Evolutionary conservation across 495 filamentous ascomycete species (phyloP).

Genomic region (Penicillium roqueforti): DNA sequence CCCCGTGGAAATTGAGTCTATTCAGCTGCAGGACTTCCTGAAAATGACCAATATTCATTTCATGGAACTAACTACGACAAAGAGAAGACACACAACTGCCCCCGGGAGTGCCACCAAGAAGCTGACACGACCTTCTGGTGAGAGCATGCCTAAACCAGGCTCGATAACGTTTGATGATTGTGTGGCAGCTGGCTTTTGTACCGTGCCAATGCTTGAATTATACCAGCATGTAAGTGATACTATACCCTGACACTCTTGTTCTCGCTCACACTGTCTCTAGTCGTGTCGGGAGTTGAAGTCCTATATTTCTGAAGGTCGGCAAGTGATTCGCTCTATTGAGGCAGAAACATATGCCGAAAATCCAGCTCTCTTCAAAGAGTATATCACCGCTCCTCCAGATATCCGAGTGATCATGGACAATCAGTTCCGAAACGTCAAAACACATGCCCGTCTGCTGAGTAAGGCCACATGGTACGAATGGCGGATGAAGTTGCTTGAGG

Average conservation of each 20-base stretch:
- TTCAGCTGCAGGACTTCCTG: conserved; percentile 87
- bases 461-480: conserved; percentile 98
- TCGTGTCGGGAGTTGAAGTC: conserved; percentile 92
- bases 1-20: conserved; percentile 54
- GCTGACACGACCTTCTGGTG: conserved; percentile 28
- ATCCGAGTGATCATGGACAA: conserved; percentile 84
- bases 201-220: conserved; percentile 84
- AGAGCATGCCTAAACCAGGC: conserved; percentile 42
- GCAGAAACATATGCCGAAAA: conserved; percentile 80
- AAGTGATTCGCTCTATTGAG: conserved; percentile 85
- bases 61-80: conserved; percentile 92
- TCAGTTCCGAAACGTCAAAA: conserved; percentile 95
- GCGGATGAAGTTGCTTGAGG: conserved; percentile 86
- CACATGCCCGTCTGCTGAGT: conserved; percentile 79
- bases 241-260: background rate
- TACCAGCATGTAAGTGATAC: conserved; percentile 76
- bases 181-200: conserved; percentile 86
- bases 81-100: conserved; percentile 78
- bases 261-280: conserved; percentile 43
- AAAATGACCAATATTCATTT: conserved; percentile 95
- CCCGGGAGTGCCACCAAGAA: conserved; percentile 49
- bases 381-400: conserved; percentile 80
- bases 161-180: conserved; percentile 61
- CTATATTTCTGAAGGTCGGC: conserved; percentile 86
- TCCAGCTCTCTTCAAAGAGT: conserved; percentile 86